Conservation (phyloP, 805 yeast genomes). For the Starmerella floris region DNA sequence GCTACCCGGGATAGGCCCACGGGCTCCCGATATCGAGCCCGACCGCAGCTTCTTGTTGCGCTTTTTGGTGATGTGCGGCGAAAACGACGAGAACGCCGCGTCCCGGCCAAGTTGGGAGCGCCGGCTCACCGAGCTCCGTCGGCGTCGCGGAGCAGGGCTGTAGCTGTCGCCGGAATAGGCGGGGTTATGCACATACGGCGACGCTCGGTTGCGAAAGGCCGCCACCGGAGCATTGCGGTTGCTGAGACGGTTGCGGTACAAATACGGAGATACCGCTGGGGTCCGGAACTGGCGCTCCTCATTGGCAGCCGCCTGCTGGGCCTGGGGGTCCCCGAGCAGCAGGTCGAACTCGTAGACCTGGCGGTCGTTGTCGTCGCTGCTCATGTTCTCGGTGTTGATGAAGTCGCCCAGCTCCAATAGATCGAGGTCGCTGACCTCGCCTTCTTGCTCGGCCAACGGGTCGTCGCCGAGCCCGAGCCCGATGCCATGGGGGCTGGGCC, state of each 20-base stretch:
- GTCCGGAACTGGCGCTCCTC: slow-evolving; percentile 8
- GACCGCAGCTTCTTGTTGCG: not conserved
- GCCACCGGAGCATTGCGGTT: slow-evolving; percentile 51
- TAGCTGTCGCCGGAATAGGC: slow-evolving; percentile 13
- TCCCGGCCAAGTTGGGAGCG: slow-evolving; percentile 19
- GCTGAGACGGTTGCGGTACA: slow-evolving; percentile 29
- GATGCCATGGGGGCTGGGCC: not conserved
- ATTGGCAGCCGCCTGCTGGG: not conserved
- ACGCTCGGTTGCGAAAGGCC: slow-evolving; percentile 68
- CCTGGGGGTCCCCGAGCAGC: slow-evolving; percentile 21
- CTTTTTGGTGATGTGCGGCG: too few relatives aligned
- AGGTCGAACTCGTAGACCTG: slow-evolving; percentile 25
- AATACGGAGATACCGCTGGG: slow-evolving; percentile 21
- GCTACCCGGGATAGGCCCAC: too few relatives aligned
- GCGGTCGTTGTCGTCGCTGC: slow-evolving; percentile 48
- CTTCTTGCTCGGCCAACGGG: slow-evolving; percentile 15
- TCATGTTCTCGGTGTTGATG: slow-evolving; percentile 69
- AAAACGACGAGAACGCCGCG: slow-evolving; percentile 12
- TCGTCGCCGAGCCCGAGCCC: not conserved
- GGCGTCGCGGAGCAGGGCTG: slow-evolving; percentile 16
- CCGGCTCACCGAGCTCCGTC: slow-evolving; percentile 18
- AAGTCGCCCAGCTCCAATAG: slow-evolving; percentile 51
- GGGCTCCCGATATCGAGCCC: too few relatives aligned
- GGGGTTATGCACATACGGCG: slow-evolving; percentile 21
- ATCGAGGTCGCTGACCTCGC: slow-evolving; percentile 35